phyloP scores from a whole-genome alignment of 1,284 basidiomycete species.

The Quambalaria eucalypti region DNA sequence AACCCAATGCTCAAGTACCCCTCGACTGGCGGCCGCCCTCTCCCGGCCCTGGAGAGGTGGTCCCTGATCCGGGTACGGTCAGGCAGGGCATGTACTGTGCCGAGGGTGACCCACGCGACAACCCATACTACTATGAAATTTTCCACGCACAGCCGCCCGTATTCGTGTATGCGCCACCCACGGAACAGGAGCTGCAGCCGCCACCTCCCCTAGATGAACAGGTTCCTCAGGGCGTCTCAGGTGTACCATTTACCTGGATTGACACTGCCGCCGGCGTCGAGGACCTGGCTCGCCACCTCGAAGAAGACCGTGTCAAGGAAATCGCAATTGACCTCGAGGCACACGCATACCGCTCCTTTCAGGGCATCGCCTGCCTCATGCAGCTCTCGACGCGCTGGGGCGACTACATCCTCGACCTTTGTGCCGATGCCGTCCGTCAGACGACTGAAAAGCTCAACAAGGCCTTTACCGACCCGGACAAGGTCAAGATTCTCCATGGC shows the following conservation, averaged over 20 bases:
- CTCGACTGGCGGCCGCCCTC: constrained; percentile 16
- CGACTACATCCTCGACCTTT: constrained; percentile 79
- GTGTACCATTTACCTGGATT: constrained; percentile 69
- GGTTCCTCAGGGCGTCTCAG: constrained; percentile 49
- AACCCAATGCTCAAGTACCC: constrained; percentile 38
- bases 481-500: constrained; percentile 79
- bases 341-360: constrained; percentile 74
- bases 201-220: constrained; percentile 28
- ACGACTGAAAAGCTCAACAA: constrained; percentile 59
- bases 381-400: constrained; percentile 66
- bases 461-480: constrained; percentile 70
- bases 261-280: constrained; percentile 53
- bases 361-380: constrained; percentile 85
- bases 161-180: constrained; percentile 29
- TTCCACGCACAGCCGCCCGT: constrained; percentile 17
- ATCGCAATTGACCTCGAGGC: constrained; percentile 92
- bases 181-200: constrained; percentile 11
- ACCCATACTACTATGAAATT: constrained; percentile 43
- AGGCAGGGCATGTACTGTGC: constrained; percentile 39
- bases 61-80: neutral
- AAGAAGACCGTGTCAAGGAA: constrained; percentile 56
- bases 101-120: constrained; percentile 38
- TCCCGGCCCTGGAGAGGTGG: neutral
- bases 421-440: constrained; percentile 60
- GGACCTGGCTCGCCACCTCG: constrained; percentile 56